Evolutionary conservation across 1,284 basidiomycete species (phyloP), one percentile per base, ranked within the genome.

Genomic region (Abortiporus biennis): DNA sequence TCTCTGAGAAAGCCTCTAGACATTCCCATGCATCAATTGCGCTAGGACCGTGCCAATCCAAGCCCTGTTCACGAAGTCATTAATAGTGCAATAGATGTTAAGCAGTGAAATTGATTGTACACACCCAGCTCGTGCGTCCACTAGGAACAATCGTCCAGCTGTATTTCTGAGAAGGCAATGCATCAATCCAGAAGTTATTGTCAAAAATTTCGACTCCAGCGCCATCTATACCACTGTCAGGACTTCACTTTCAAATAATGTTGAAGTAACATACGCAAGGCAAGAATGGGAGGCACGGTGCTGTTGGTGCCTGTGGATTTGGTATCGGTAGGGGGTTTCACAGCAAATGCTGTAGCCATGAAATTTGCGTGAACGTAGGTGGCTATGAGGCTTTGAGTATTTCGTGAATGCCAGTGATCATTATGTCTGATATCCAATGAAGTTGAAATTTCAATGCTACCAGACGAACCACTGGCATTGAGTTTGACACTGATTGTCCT

Each of bases 41-140:
- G 45, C 83, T 86, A 1, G 80, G 77, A 0, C 87, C 85, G 53
- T 89, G 89, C 88, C 89, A 92, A 57, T 92, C 89, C 39, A 89
- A 69, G 4, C 89, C 89, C 87, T 90, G 17, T n/a, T n/a, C n/a
- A n/a, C n/a, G n/a, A 38, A 20, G 6, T 39, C 15, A 23, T 9
- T 9, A 29, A 29, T n/a, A n/a, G 27, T 5, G 20, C 23, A 31
- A 6, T 36, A 19, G 19, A 13, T 19, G 16, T 23, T 6, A n/a
- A n/a, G n/a, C 19, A 15, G n/a, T 6, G 42, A 30, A 30, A 20
- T 21, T n/a, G 20, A 17, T 23, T n/a, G n/a, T 3, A 47, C 63
- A 37, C 57, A 81, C 85, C 86, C 86, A 90, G 32, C 78, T 70
- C 2, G 85, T 88, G 29, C 81, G 66, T 1, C 89, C 89, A 12